Base-by-base conservation (phyloP, 2,329 filamentous ascomycete species). In the Neofusicoccum parvum region DNA sequence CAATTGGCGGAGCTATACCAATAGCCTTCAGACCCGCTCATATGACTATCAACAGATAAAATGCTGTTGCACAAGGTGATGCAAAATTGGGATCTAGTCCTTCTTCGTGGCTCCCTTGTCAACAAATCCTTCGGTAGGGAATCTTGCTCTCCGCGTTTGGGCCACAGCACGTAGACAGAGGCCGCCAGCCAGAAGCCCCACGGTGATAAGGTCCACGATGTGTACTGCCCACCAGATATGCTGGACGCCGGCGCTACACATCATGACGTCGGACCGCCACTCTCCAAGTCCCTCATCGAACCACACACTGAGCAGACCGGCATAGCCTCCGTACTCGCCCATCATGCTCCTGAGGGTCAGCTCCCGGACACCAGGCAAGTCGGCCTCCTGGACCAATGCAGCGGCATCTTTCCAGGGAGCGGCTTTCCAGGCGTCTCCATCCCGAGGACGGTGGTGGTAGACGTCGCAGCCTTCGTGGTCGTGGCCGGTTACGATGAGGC, bases 311-410 rank as follows among this genome's bases (percentile, higher is more conserved):
- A 99, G 79, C 48, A 99, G 82, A 0, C 93, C 95, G 0, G 93
- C 92, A 75, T 97, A 95, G 20, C 95, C 95, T n/a, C 88, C 90
- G 78, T 91, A 99, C 65, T 92, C 91, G 65, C 95, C 95, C 95
- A 99, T 99, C 93, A 99, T 98, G 77, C 92, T 97, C 66, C 94
- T 88, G 2, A 99, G 91, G 0, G 95, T 99, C 69, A 98, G 88
- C 79, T 99, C 95, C 34, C 94, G 85, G 5, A 97, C 82, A 0
- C 90, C 90, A 0, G 90, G 87, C 2, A 86, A 70, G 4, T 76
- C 73, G 14, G 68, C 67, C 65, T 68, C 32, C 45, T 65, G 14
- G 50, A 53, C 43, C 5, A 65, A 46, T 37, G 59, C 46, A 4
- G 14, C 67, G 14, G 71, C 68, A 5, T 64, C 62, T 9, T 54